Conservation (phyloP, 2,329 filamentous ascomycete genomes). For the Cryphonectria radicalis region DNA sequence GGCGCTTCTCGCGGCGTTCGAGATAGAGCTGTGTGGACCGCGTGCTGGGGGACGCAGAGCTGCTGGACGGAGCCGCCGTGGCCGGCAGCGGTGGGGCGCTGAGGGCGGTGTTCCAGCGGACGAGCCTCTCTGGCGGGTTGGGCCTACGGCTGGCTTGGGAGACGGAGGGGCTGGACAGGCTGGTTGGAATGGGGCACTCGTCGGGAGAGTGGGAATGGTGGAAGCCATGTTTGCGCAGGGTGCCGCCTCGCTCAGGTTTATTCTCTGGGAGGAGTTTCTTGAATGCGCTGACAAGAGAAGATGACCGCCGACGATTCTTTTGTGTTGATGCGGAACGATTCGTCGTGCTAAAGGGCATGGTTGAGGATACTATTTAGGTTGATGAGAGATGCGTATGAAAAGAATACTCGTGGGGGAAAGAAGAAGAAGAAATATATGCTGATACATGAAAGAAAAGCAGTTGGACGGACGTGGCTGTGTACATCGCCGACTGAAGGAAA, state of each 20-base stretch:
- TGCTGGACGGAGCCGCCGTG: constrained; percentile 16
- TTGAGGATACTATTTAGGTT: background rate
- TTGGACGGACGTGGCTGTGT: too few relatives aligned
- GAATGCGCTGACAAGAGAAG: constrained; percentile 47
- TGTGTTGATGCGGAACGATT: background rate
- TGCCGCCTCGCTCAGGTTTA: constrained; percentile 56
- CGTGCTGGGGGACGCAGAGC: constrained; percentile 16
- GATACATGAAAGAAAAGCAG: background rate
- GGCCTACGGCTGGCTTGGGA: background rate
- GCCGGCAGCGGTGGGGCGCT: background rate
- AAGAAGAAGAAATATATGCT: background rate
- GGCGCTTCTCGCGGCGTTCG: constrained; percentile 42
- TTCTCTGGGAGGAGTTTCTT: constrained; percentile 53
- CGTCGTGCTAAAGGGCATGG: background rate
- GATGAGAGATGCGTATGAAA: constrained; percentile 1
- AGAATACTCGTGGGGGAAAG: background rate
- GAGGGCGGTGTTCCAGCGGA: constrained; percentile 44
- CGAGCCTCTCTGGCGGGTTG: constrained; percentile 36
- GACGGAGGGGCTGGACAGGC: background rate
- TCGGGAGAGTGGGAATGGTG: constrained; percentile 35
- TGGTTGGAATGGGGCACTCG: background rate
- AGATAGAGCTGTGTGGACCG: constrained; percentile 35
- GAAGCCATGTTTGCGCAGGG: constrained; percentile 42
- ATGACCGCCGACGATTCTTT: constrained; percentile 27
- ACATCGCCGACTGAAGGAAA: background rate